Evolutionary conservation across 495 filamentous ascomycete species (phyloP).

Genomic region (Letharia columbiana): DNA sequence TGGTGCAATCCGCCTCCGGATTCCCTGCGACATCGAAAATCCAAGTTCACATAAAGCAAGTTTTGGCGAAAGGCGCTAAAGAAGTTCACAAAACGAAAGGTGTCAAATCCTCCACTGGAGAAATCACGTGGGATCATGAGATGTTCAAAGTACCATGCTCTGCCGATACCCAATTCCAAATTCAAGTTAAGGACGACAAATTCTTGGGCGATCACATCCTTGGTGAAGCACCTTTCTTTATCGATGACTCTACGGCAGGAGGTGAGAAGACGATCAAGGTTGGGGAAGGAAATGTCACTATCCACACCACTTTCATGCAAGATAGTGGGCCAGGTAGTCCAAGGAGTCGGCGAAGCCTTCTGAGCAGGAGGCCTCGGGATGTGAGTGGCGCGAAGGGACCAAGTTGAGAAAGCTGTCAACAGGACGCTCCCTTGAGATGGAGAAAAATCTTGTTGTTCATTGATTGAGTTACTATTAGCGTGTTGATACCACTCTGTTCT

Average conservation of each 20-base stretch:
- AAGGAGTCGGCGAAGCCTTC: slow-evolving; percentile 44
- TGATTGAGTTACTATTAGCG: neutral
- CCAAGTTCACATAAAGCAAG: slow-evolving; percentile 62
- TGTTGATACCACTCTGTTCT: slow-evolving; percentile 13
- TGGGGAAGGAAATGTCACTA: slow-evolving; percentile 56
- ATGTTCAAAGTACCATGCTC: slow-evolving; percentile 66
- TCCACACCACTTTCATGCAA: slow-evolving; percentile 56
- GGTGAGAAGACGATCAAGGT: slow-evolving; percentile 65
- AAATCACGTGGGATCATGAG: slow-evolving; percentile 62
- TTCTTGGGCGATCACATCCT: slow-evolving; percentile 76
- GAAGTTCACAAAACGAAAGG: slow-evolving; percentile 80
- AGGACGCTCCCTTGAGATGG: neutral
- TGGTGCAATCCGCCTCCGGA: slow-evolving; percentile 67
- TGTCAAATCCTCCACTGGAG: slow-evolving; percentile 53
- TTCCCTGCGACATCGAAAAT: slow-evolving; percentile 74
- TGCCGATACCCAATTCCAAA: slow-evolving; percentile 76
- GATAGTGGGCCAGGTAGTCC: slow-evolving; percentile 46
- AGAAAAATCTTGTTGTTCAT: neutral
- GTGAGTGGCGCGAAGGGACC: slow-evolving; percentile 20
- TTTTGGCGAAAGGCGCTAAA: slow-evolving; percentile 58
- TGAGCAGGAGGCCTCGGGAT: slow-evolving; percentile 44
- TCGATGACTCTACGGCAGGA: slow-evolving; percentile 60
- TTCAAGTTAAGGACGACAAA: slow-evolving; percentile 74
- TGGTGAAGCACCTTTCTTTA: slow-evolving; percentile 79
- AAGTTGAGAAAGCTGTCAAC: slow-evolving; percentile 3